Conservation (phyloP, 805 yeast genomes). For the Starmera quercuum region DNA sequence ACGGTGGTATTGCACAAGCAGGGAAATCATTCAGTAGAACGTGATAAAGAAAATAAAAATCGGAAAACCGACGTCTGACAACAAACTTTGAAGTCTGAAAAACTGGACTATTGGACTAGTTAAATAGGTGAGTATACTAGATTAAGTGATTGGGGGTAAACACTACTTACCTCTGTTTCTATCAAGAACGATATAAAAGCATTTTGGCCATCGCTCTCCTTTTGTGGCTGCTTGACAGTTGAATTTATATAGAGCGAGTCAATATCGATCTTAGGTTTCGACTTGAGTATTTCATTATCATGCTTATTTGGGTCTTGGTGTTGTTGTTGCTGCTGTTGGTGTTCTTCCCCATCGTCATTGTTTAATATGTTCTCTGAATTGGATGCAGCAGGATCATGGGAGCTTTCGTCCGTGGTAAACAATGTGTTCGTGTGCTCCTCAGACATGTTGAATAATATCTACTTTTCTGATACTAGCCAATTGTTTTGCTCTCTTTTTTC, state of each 20-base stretch:
- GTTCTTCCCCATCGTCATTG: too few species aligned
- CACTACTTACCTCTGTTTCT: slow-evolving; percentile 38
- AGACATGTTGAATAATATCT: too few species aligned
- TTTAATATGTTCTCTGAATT: too few species aligned
- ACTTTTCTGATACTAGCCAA: too few species aligned
- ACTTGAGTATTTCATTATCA: too few species aligned
- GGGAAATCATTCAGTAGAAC: slow-evolving; percentile 75
- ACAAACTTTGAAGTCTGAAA: slow-evolving; percentile 36
- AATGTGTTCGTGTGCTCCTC: too few species aligned
- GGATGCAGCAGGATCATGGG: too few species aligned
- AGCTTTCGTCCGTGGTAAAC: too few species aligned
- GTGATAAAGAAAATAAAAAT: slow-evolving; percentile 72
- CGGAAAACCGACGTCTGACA: slow-evolving; percentile 79
- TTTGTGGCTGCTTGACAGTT: slow-evolving; percentile 50
- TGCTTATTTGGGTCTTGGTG: too few species aligned
- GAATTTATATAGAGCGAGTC: slow-evolving; percentile 25
- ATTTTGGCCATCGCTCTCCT: slow-evolving; percentile 68
- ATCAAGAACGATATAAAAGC: slow-evolving; percentile 71
- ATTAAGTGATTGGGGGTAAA: neutral
- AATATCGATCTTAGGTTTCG: slow-evolving; percentile 3
- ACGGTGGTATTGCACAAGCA: slow-evolving; percentile 81
- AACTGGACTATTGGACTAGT: slow-evolving; percentile 49
- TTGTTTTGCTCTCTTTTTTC: too few species aligned
- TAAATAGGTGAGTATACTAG: neutral
- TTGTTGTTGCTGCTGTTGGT: too few species aligned